Conservation (phyloP, 2,329 filamentous ascomycete genomes). For the Fusarium sp. region DNA sequence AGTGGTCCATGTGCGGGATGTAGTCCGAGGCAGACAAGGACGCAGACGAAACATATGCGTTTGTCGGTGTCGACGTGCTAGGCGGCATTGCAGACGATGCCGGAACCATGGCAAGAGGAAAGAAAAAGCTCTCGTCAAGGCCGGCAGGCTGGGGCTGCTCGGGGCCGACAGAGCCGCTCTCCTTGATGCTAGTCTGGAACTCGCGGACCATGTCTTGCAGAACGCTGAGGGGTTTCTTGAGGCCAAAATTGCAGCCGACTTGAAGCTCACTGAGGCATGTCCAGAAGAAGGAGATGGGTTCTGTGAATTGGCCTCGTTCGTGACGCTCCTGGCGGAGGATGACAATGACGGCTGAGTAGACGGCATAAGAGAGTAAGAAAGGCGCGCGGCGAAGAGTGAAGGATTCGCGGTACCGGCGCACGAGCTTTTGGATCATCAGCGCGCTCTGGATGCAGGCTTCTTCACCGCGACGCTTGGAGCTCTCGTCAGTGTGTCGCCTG, state of each 20-base stretch:
- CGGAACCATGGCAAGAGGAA: slow-evolving; percentile 42
- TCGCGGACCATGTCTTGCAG: slow-evolving; percentile 48
- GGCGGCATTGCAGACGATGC: slow-evolving; percentile 15
- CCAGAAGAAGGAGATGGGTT: slow-evolving; percentile 52
- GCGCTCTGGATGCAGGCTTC: slow-evolving; percentile 47
- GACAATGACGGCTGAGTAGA: slow-evolving; percentile 50
- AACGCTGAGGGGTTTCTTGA: slow-evolving; percentile 49
- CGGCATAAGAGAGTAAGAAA: slow-evolving; percentile 54
- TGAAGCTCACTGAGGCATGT: slow-evolving; percentile 49
- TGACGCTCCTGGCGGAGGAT: slow-evolving; percentile 46
- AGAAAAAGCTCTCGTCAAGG: slow-evolving; percentile 47
- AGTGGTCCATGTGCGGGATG: slow-evolving; percentile 40
- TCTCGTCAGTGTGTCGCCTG: slow-evolving; percentile 41
- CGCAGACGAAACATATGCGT: slow-evolving; percentile 25
- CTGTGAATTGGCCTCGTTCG: slow-evolving; percentile 45
- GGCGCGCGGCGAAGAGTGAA: slow-evolving; percentile 53
- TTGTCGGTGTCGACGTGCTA: slow-evolving; percentile 24
- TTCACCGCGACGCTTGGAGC: slow-evolving; percentile 41
- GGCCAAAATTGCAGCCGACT: slow-evolving; percentile 49
- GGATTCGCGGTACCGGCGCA: slow-evolving; percentile 49
- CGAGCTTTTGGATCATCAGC: slow-evolving; percentile 50
- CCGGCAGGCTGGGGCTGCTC: slow-evolving; percentile 37
- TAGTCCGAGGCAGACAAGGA: slow-evolving; percentile 30
- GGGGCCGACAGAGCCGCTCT: slow-evolving; percentile 34
- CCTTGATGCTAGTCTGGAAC: slow-evolving; percentile 45